These are phyloP conservation scores for Floccularia luteovirens DNA, from an alignment of 768 basidiomycete species.

Conservation along the genomic window DNA sequence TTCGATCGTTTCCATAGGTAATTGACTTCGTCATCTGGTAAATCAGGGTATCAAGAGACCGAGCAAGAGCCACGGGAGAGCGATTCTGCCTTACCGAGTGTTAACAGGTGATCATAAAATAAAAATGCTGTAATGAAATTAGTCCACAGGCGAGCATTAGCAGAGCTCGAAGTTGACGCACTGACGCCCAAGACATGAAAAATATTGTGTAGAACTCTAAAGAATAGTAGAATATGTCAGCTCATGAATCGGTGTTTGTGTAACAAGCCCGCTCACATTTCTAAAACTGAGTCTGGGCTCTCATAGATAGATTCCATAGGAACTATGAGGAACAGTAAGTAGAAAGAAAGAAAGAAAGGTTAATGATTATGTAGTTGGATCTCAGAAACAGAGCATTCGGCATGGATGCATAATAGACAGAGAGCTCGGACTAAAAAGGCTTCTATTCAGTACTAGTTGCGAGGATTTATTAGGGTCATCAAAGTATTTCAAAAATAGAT, in stretches of 20 bases:
- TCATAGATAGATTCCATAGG: constrained; percentile 8
- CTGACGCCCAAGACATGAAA: constrained; percentile 24
- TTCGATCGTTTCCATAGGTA: constrained; percentile 37
- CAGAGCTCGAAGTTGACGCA: constrained; percentile 11
- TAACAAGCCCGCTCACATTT: constrained; percentile 7
- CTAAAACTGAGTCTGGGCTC: constrained; percentile 4
- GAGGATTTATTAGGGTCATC: no score
- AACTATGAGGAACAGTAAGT: not conserved
- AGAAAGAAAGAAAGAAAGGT: not conserved
- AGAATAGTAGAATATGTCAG: not conserved
- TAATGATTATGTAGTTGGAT: no score
- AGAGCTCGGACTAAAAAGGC: no score
- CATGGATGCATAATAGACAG: no score
- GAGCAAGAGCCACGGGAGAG: not conserved
- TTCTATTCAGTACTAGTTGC: no score
- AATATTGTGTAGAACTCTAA: constrained; percentile 19
- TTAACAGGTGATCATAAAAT: constrained; percentile 31
- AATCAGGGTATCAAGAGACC: not conserved
- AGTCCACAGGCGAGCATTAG: not conserved
- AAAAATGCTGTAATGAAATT: constrained; percentile 19
- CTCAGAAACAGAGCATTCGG: no score
- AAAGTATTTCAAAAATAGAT: no score
- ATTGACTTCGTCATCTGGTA: constrained; percentile 27
- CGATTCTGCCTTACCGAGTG: constrained; percentile 18
- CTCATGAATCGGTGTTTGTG: not conserved